phyloP scores from a whole-genome alignment of 1,284 basidiomycete species.

The Coniferiporia sulphurascens region DNA sequence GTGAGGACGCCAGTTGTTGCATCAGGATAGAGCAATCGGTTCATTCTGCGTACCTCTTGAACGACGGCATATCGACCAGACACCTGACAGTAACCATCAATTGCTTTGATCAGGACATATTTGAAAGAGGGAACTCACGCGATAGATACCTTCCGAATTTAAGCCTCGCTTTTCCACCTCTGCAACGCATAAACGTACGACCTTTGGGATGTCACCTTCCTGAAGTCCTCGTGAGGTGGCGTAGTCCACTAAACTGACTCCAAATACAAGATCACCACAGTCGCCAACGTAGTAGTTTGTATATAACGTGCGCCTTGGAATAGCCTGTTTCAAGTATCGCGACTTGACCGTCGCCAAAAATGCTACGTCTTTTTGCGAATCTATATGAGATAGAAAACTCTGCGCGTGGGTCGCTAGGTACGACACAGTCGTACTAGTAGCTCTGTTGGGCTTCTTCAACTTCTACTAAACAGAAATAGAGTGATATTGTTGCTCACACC shows the following conservation, averaged over 20 bases:
- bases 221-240: conserved; percentile 76
- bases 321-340: conserved; percentile 53
- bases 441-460: conserved; percentile 36
- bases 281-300: conserved; percentile 83
- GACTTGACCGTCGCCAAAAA: conserved; percentile 51
- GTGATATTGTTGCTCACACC: conserved; percentile 42
- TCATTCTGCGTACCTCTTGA: conserved; percentile 53
- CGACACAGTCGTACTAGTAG: conserved; percentile 64
- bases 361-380: conserved; percentile 64
- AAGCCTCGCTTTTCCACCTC: conserved; percentile 82
- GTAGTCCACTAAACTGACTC: conserved; percentile 89
- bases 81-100: conserved; percentile 40
- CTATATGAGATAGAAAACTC: conserved; percentile 57
- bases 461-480: conserved; percentile 4
- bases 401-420: conserved; percentile 58
- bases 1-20: conserved; percentile 1
- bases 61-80: conserved; percentile 84
- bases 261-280: conserved; percentile 89
- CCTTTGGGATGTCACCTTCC: conserved; percentile 76
- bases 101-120: neutral
- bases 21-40: conserved; percentile 3
- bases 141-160: conserved; percentile 81
- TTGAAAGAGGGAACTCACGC: conserved; percentile 40
- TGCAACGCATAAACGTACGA: conserved; percentile 79
- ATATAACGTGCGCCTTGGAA: conserved; percentile 66